Conservation (phyloP, 1,139 yeast species). For the Geotrichum phurueaensis region DNA sequence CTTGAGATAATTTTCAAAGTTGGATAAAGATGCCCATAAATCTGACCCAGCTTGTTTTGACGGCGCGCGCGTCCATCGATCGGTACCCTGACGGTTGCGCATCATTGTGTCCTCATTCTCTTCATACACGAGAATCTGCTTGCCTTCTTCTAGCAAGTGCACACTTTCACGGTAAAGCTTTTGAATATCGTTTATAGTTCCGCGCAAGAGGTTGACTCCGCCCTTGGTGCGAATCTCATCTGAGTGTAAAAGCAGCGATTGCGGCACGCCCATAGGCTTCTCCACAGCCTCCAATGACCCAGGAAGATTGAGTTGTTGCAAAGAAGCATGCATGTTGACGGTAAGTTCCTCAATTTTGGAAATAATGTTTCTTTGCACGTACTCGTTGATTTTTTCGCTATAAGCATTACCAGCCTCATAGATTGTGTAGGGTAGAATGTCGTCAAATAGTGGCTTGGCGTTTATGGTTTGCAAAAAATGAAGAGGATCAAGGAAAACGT, state of each 20-base stretch:
- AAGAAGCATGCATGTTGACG: slow-evolving; percentile 39
- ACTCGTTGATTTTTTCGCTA: slow-evolving; percentile 57
- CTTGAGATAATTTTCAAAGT: slow-evolving; percentile 45
- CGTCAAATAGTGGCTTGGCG: slow-evolving; percentile 42
- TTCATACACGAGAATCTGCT: slow-evolving; percentile 46
- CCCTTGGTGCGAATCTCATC: slow-evolving; percentile 52
- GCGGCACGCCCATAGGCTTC: slow-evolving; percentile 59
- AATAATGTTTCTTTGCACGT: slow-evolving; percentile 46
- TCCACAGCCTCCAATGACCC: slow-evolving; percentile 60
- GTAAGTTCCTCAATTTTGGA: slow-evolving; percentile 51
- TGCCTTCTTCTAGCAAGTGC: slow-evolving; percentile 43
- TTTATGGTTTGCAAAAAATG: slow-evolving; percentile 20
- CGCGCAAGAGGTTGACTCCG: slow-evolving; percentile 44
- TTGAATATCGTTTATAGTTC: slow-evolving; percentile 44
- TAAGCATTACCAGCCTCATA: slow-evolving; percentile 66
- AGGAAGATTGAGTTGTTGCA: slow-evolving; percentile 41
- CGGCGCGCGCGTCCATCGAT: slow-evolving; percentile 41
- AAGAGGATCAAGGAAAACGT: slow-evolving; percentile 29
- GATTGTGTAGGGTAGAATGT: slow-evolving; percentile 59
- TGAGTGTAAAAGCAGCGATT: slow-evolving; percentile 48
- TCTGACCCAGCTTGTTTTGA: slow-evolving; percentile 28
- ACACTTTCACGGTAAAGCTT: slow-evolving; percentile 41
- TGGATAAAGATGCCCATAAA: slow-evolving; percentile 40
- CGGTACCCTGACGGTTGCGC: slow-evolving; percentile 44
- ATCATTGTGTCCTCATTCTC: slow-evolving; percentile 51